These are phyloP conservation scores for Amanita phalloides DNA, from an alignment of 768 basidiomycete genomes.

Conservation along the genomic window DNA sequence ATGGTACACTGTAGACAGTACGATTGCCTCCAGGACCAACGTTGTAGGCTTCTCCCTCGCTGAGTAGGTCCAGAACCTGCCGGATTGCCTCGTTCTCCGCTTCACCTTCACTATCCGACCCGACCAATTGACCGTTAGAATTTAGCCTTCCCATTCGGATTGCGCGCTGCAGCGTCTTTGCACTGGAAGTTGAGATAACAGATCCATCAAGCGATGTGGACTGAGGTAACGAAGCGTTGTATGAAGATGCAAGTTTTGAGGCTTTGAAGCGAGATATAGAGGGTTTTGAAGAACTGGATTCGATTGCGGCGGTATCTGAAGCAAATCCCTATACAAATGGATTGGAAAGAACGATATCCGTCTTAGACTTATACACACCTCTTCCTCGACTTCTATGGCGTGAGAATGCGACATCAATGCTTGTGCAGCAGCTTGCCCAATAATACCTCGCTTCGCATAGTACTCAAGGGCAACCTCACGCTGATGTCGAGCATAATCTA, in stretches of 20 bases:
- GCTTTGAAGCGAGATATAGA: conserved; percentile 59
- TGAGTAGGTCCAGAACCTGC: conserved; percentile 41
- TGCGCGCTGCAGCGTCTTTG: conserved; percentile 38
- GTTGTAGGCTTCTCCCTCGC: conserved; percentile 42
- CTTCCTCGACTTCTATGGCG: conserved; percentile 30
- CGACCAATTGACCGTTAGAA: conserved; percentile 34
- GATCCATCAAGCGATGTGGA: conserved; percentile 30
- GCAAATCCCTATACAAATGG: conserved; percentile 23
- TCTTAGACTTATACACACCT: conserved; percentile 28
- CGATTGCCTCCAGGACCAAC: conserved; percentile 34
- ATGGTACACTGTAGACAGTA: conserved; percentile 15
- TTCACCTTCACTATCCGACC: conserved; percentile 46
- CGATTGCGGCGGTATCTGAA: conserved; percentile 15
- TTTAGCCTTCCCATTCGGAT: conserved; percentile 50
- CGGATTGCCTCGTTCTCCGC: conserved; percentile 37
- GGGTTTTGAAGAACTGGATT: conserved; percentile 28
- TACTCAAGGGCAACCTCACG: conserved; percentile 70
- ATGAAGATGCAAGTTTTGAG: conserved; percentile 38
- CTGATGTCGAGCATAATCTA: conserved; percentile 56
- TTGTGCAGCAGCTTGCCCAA: conserved; percentile 42
- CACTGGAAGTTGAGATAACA: conserved; percentile 31
- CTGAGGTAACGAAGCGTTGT: conserved; percentile 25
- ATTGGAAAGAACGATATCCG: conserved; percentile 1
- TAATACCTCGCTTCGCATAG: conserved; percentile 43
- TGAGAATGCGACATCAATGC: conserved; percentile 31